Percentiles rank a stretch among this genome's conserved stretches.
Evolutionary conservation across 805 yeast genomes (phyloP).

Genomic region (Yarrowia sp.): DNA sequence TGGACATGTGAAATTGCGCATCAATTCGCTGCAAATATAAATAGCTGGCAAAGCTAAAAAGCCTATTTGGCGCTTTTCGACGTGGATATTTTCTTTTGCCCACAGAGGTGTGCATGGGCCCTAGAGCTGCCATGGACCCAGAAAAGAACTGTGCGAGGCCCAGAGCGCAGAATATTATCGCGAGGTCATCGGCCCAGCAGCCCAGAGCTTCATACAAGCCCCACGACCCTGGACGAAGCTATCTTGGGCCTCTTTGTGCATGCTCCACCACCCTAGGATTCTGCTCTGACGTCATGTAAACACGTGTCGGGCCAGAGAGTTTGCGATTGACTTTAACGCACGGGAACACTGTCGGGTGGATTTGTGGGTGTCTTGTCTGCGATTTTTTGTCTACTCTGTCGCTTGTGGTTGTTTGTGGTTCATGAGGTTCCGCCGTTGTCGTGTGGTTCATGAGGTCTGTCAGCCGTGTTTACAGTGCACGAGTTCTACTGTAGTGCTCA

Average conservation of each 20-base stretch:
- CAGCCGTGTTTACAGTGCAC: not conserved
- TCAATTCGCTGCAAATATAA: slow-evolving; percentile 18
- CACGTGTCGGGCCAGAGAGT: slow-evolving; percentile 10
- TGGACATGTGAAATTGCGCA: slow-evolving; percentile 24
- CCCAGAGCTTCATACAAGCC: too few relatives aligned
- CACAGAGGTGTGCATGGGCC: not conserved
- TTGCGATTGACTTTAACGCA: slow-evolving; percentile 17
- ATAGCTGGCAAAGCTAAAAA: slow-evolving; percentile 9
- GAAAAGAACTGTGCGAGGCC: too few relatives aligned
- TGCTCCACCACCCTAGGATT: not conserved
- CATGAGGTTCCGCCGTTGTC: too few relatives aligned
- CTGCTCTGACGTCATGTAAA: slow-evolving; percentile 8
- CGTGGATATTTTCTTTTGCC: not conserved
- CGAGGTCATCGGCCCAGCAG: too few relatives aligned
- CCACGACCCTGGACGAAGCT: too few relatives aligned
- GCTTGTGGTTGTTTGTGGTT: too few relatives aligned
- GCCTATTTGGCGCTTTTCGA: too few relatives aligned
- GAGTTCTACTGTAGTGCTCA: not conserved
- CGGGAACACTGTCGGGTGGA: too few relatives aligned
- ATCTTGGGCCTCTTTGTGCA: too few relatives aligned
- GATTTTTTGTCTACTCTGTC: too few relatives aligned
- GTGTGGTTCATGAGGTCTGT: too few relatives aligned
- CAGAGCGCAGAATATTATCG: not conserved
- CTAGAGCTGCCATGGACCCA: not conserved
- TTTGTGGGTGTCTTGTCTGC: too few relatives aligned